A percentile compares a stretch with the other conserved stretches of the same genome.
phyloP scores from a whole-genome alignment of 202 grass and related monocot genomes.

The Sporobolus alterniflorus region DNA sequence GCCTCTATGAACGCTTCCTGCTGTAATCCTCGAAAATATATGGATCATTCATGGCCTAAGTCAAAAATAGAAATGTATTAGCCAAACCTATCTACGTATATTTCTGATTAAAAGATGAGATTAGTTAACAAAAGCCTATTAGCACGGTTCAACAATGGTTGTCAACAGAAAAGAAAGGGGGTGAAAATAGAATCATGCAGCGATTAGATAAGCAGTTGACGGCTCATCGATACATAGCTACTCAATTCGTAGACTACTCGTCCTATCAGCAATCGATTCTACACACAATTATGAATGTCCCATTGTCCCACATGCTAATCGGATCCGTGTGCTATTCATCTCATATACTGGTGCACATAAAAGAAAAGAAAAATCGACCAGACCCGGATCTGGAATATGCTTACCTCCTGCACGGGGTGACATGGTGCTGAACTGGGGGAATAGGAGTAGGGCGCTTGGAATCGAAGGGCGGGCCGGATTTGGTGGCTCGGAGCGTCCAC shows the following conservation, averaged over 20 bases:
- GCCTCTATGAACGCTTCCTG: not conserved
- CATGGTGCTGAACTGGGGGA: no score
- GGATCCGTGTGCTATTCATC: not conserved
- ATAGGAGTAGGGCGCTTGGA: not conserved
- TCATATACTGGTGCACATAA: not conserved
- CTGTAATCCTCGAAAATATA: conserved; percentile 28
- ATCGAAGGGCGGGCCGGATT: not conserved
- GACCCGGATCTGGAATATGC: not conserved
- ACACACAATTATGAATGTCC: no score
- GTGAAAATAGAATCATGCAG: not conserved
- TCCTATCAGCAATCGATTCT: no score
- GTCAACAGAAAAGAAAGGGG: not conserved
- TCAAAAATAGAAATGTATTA: conserved; percentile 7
- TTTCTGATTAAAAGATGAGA: not conserved
- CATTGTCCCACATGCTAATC: no score
- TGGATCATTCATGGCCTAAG: conserved; percentile 39
- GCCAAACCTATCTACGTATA: not conserved
- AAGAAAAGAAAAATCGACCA: not conserved
- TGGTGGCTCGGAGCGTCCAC: not conserved
- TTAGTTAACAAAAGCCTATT: not conserved
- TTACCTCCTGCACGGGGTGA: no score
- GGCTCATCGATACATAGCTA: no score
- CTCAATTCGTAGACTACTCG: no score
- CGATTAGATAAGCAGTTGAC: not conserved
- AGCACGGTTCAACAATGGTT: not conserved